Evolutionary conservation across 805 yeast genomes (phyloP).

Genomic region (Nakazawaea ishiwadae): DNA sequence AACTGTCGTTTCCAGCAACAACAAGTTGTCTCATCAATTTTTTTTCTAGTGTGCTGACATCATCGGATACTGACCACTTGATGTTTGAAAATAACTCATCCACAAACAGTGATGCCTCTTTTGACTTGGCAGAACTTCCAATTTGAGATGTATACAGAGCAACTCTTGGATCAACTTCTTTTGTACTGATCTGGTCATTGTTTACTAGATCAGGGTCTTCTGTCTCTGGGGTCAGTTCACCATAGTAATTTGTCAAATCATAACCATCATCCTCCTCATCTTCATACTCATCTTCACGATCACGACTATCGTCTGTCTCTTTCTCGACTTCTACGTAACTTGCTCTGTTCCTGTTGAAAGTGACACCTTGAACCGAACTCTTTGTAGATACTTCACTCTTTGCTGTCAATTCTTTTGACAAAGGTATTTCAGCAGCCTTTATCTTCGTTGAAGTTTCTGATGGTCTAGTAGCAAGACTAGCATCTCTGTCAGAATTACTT

Average conservation of each 20-base stretch:
- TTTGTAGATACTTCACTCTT: no score
- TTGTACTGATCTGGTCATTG: no score
- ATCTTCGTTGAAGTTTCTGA: no score
- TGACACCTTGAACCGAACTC: not conserved
- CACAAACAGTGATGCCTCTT: constrained; percentile 24
- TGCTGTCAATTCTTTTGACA: not conserved
- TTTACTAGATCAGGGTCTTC: no score
- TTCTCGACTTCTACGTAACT: constrained; percentile 9
- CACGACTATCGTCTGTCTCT: constrained; percentile 5
- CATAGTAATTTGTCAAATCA: constrained; percentile 21
- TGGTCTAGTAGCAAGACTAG: no score
- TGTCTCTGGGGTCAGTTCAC: constrained; percentile 13
- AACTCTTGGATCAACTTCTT: constrained; percentile 1
- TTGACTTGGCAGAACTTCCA: not conserved
- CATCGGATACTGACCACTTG: constrained; percentile 70
- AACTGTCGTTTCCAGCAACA: constrained; percentile 57
- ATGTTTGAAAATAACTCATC: constrained; percentile 75
- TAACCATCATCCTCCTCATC: constrained; percentile 20
- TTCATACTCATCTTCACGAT: constrained; percentile 3
- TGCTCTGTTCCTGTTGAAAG: constrained; percentile 3
- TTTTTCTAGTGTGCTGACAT: constrained; percentile 50
- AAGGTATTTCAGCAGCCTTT: not conserved
- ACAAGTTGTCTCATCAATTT: constrained; percentile 58
- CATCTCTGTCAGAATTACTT: no score
- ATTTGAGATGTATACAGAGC: constrained; percentile 1